Evolutionary conservation across 305 asterid genomes (phyloP).

Genomic region (Striga hermonthica): DNA sequence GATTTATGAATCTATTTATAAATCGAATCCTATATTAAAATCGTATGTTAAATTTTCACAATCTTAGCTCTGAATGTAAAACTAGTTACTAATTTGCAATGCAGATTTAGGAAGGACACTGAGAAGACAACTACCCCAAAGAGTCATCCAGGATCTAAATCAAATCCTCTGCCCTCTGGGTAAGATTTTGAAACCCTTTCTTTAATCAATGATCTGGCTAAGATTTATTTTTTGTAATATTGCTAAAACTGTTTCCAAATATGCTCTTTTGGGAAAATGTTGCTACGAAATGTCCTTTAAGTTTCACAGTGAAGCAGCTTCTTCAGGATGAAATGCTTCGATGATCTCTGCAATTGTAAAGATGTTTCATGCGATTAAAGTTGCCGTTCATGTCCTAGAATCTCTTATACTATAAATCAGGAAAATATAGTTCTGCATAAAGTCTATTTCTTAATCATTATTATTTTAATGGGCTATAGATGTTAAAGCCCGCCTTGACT

Average conservation of each 20-base stretch:
- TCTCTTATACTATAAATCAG: too few species aligned
- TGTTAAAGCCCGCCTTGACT: too few species aligned
- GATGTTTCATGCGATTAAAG: too few species aligned
- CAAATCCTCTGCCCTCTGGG: constrained; percentile 49
- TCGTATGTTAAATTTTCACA: background rate
- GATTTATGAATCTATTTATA: background rate
- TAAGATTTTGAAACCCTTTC: constrained; percentile 37
- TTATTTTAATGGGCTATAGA: too few species aligned
- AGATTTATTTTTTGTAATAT: background rate
- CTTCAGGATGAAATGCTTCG: too few species aligned
- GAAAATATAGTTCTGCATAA: too few species aligned
- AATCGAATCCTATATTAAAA: background rate
- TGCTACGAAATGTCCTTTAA: too few species aligned
- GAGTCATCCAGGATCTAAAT: constrained; percentile 44
- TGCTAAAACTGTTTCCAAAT: background rate
- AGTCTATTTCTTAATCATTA: too few species aligned
- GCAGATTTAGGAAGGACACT: constrained; percentile 53
- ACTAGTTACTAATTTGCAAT: constrained; percentile 22
- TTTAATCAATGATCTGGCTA: constrained; percentile 6
- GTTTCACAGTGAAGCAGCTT: too few species aligned
- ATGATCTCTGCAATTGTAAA: too few species aligned
- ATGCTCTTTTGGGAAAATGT: too few species aligned
- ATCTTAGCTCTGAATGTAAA: background rate
- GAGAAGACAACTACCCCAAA: constrained; percentile 46
- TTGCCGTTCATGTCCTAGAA: too few species aligned